Evolutionary conservation across 2,329 filamentous ascomycete species (phyloP).

Genomic region (Cordyceps sp.): DNA sequence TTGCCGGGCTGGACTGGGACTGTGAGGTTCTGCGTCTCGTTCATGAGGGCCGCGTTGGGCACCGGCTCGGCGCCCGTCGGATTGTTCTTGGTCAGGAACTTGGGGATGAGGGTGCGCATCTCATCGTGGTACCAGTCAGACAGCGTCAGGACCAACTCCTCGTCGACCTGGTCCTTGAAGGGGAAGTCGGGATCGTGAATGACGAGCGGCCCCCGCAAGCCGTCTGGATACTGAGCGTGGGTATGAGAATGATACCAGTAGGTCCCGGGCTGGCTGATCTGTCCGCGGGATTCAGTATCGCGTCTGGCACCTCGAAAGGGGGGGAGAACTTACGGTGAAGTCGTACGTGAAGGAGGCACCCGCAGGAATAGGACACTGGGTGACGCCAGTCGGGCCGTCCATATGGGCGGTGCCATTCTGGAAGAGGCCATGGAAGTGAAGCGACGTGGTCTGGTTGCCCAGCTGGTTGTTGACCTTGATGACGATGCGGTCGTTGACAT

Average conservation of each 20-base stretch:
- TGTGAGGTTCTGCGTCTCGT: constrained; percentile 47
- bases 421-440: constrained; percentile 58
- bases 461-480: constrained; percentile 42
- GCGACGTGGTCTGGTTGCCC: constrained; percentile 43
- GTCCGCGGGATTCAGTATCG: background rate
- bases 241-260: constrained; percentile 69
- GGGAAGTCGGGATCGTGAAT: constrained; percentile 46
- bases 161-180: constrained; percentile 38
- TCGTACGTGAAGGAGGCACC: constrained; percentile 53
- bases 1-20: constrained; percentile 46
- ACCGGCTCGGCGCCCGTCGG: constrained; percentile 46
- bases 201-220: constrained; percentile 46
- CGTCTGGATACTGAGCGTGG: constrained; percentile 53
- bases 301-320: background rate
- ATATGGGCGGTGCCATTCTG: constrained; percentile 51
- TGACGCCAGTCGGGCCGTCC: constrained; percentile 51
- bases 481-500: constrained; percentile 43
- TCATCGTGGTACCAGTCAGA: constrained; percentile 56
- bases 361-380: constrained; percentile 50
- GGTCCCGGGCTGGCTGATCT: constrained; percentile 50
- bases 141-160: constrained; percentile 47
- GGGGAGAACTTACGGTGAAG: constrained; percentile 34
- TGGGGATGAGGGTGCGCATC: constrained; percentile 26
- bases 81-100: constrained; percentile 36
- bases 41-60: constrained; percentile 52